Percentiles rank a stretch among this genome's conserved stretches.
Evolutionary conservation across 768 basidiomycete genomes (phyloP).

Genomic region (Heimioporus sp.): DNA sequence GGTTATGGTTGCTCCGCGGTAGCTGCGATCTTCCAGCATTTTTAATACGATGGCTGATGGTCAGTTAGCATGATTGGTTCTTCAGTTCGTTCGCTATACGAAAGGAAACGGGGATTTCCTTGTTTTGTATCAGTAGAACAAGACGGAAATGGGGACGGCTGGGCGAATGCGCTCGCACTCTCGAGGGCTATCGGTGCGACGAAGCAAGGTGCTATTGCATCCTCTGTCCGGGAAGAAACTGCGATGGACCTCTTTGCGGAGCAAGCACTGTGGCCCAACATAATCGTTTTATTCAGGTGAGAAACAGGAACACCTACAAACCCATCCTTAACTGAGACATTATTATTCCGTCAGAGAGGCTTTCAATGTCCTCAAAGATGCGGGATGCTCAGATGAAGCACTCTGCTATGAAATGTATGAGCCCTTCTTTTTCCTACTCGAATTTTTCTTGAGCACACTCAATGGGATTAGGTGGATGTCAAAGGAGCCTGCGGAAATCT

Average conservation of each 20-base stretch:
- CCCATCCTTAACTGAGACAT: not conserved
- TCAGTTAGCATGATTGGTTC: conserved; percentile 59
- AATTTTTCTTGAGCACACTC: not conserved
- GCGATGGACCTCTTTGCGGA: conserved; percentile 66
- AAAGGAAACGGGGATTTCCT: conserved; percentile 59
- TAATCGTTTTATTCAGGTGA: conserved; percentile 60
- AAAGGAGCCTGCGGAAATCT: conserved; percentile 67
- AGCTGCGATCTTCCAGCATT: not conserved
- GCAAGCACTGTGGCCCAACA: conserved; percentile 66
- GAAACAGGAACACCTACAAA: not conserved
- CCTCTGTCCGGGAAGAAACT: conserved; percentile 60
- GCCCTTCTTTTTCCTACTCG: not conserved
- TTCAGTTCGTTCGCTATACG: conserved; percentile 59
- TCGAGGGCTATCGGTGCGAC: conserved; percentile 61
- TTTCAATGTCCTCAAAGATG: conserved; percentile 60
- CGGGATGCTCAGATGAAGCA: conserved; percentile 65
- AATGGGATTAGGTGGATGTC: conserved; percentile 59
- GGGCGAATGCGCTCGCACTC: conserved; percentile 48
- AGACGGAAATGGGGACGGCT: conserved; percentile 50
- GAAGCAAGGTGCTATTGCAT: conserved; percentile 60
- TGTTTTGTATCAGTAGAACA: conserved; percentile 67
- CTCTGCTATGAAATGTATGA: conserved; percentile 62
- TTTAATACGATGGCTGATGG: not conserved
- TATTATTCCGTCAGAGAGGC: conserved; percentile 44
- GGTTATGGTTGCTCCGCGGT: conserved; percentile 66